Evolutionary conservation across 352 stramenopile species (phyloP).

Genomic region (Phytophthora capsici): DNA sequence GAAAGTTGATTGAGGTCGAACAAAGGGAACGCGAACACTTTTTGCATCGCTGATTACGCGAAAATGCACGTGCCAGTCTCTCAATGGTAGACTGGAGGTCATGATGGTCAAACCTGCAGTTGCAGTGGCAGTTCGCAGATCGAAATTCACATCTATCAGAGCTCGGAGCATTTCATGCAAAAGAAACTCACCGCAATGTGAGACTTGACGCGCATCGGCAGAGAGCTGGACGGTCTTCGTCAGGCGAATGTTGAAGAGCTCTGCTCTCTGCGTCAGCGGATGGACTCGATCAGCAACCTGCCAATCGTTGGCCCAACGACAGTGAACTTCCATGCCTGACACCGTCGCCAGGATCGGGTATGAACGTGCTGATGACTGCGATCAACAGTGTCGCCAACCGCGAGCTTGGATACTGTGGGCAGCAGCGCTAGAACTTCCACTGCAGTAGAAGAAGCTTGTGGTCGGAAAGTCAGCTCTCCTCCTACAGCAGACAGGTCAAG

Average conservation of each 20-base stretch:
- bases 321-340: background rate
- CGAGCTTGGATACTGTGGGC: too few relatives aligned
- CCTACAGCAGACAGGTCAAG: too few relatives aligned
- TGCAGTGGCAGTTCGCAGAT: constrained; percentile 18
- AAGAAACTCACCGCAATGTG: constrained; percentile 1
- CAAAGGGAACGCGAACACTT: background rate
- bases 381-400: too few relatives aligned
- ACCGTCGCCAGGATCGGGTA: constrained; percentile 14
- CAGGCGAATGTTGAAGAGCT: constrained; percentile 21
- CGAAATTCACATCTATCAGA: constrained; percentile 6
- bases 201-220: constrained; percentile 7
- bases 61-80: constrained; percentile 6
- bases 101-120: background rate
- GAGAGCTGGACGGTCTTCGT: constrained; percentile 10
- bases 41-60: constrained; percentile 10
- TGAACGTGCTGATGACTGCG: constrained; percentile 11
- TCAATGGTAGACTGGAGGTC: background rate
- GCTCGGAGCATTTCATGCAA: background rate
- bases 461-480: background rate
- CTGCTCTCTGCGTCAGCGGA: constrained; percentile 23
- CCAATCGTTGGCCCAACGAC: constrained; percentile 4
- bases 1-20: constrained; percentile 1
- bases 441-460: background rate
- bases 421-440: too few relatives aligned
- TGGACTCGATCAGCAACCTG: constrained; percentile 24